Conservation (phyloP, 2,329 filamentous ascomycete genomes). For the Chrysoporthe austroafricana region DNA sequence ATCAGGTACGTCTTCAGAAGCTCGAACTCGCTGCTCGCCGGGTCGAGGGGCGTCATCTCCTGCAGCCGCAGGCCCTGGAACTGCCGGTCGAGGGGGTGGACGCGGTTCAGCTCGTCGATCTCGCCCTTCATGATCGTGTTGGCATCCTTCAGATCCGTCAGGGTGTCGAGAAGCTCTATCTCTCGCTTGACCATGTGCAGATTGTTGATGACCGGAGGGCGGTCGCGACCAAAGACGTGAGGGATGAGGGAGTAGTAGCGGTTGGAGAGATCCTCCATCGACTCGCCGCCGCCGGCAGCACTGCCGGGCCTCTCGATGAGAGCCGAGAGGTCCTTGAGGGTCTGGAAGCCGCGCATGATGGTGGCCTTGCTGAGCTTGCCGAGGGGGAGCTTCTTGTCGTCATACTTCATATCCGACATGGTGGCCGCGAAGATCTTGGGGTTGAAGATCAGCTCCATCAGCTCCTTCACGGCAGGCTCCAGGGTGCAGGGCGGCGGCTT, state of each 20-base stretch:
- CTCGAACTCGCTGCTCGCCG: constrained; percentile 62
- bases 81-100: constrained; percentile 73
- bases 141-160: constrained; percentile 85
- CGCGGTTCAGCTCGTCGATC: constrained; percentile 50
- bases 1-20: constrained; percentile 69
- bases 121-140: constrained; percentile 75
- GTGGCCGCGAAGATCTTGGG: constrained; percentile 69
- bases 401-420: constrained; percentile 71
- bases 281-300: constrained; percentile 49
- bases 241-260: constrained; percentile 82
- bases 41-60: constrained; percentile 74
- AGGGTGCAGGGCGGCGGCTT: constrained; percentile 60
- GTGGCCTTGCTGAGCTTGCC: constrained; percentile 83
- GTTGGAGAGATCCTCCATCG: constrained; percentile 68
- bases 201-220: constrained; percentile 69
- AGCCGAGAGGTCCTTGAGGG: constrained; percentile 74
- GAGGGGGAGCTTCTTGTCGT: constrained; percentile 76
- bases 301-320: constrained; percentile 63
- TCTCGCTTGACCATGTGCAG: constrained; percentile 69
- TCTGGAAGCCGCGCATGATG: constrained; percentile 74
- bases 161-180: constrained; percentile 76
- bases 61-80: constrained; percentile 72
- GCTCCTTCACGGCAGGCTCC: constrained; percentile 60
- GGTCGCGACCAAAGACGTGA: constrained; percentile 75
- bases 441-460: constrained; percentile 87